Base-by-base conservation (phyloP, 139 green algal species). In the Chlorella sp. region DNA sequence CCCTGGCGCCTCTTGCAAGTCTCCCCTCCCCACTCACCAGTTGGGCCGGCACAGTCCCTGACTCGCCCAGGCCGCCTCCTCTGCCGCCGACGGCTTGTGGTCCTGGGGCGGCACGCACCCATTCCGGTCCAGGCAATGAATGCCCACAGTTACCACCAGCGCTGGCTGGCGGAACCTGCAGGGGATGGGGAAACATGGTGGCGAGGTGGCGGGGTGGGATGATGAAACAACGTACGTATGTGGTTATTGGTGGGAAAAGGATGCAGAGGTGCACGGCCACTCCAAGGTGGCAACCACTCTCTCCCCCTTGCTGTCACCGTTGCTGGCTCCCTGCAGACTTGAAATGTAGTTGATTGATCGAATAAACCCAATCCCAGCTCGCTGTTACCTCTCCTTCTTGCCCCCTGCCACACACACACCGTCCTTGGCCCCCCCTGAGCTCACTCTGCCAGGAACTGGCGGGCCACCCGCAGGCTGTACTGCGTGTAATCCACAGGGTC, bases 41-140 rank as follows among this genome's bases (percentile, higher is more conserved):
- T n/a, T 68, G 64, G 83, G 83, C 16, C 36, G 36, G 83, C 83
- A 87, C 36, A 68, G 57, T 3, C 83, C 83, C 16, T 37, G 57
- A 22, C 39, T 37, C 64, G n/a, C 28, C 83, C 64, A 87, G 0
- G 83, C 83, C 18, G 36, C 64, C 22, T 87, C 64, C 61, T 87
- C 83, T 2, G 61, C 64, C 2, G 64, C 12, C 15, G 37, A 42
- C 0, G 83, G 83, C 5, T 15, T 14, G 83, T 87, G 83, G 83
- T 87, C 83, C 83, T 87, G 83, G 7, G 83, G 83, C 3, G 83
- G 83, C 64, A 78, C 83, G 24, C 83, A 87, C 24, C 83, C 53
- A n/a, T 61, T 60, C 14, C 36, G 61, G 64, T 87, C 83, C 36
- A 87, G 28, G 64, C 83, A 87, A 64, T 87, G 83, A 26, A 87